These are phyloP conservation scores for Adansonia madagascariensis DNA, from an alignment of 441 rosid genomes.

Conservation along the genomic window DNA sequence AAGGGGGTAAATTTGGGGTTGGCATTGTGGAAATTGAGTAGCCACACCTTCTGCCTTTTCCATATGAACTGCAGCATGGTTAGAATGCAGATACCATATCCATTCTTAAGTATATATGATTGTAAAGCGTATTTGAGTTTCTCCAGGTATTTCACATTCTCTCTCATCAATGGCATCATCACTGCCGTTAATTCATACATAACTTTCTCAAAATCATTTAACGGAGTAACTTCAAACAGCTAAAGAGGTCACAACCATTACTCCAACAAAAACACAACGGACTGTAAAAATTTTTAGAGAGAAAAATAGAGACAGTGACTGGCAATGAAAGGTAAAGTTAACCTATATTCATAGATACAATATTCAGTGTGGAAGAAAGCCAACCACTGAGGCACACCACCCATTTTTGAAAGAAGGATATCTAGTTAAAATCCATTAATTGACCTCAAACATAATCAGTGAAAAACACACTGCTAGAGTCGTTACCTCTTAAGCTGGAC, in stretches of 20 bases:
- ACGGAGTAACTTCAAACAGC: neutral
- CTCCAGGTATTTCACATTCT: neutral
- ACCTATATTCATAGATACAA: neutral
- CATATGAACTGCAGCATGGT: neutral
- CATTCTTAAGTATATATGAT: neutral
- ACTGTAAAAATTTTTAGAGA: too few relatives aligned
- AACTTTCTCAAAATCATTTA: neutral
- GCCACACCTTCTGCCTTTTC: conserved; percentile 8
- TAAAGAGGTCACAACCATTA: neutral
- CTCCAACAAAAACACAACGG: too few relatives aligned
- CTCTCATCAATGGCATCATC: neutral
- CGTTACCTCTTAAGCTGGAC: neutral
- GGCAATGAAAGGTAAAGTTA: too few relatives aligned
- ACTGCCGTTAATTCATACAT: neutral
- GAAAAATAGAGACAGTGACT: too few relatives aligned
- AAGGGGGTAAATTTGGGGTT: too few relatives aligned
- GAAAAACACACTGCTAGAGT: neutral
- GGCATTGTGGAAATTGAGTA: neutral
- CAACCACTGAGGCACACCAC: neutral
- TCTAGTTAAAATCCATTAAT: neutral
- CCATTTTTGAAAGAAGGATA: neutral
- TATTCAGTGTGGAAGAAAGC: too few relatives aligned
- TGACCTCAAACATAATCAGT: conserved; percentile 8
- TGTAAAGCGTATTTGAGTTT: neutral
- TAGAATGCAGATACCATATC: neutral